These are phyloP conservation scores for Pseudevernia furfuracea DNA, from an alignment of 495 filamentous ascomycete genomes.

Conservation along the genomic window DNA sequence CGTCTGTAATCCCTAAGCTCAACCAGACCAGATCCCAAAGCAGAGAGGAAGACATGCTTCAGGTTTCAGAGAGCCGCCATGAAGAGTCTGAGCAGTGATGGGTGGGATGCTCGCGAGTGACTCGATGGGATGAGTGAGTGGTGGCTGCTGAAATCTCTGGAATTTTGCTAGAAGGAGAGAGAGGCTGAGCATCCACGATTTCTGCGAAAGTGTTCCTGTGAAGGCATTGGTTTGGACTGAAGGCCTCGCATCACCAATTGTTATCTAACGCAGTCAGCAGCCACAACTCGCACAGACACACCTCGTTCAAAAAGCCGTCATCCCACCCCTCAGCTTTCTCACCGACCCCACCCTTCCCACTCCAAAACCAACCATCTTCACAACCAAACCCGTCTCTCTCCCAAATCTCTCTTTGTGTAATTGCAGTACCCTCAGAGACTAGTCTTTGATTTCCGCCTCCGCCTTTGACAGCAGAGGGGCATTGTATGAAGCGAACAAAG, in stretches of 20 bases:
- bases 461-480: constrained; percentile 46
- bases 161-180: constrained; percentile 17
- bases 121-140: constrained; percentile 8
- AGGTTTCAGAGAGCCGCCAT: constrained; percentile 1
- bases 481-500: constrained; percentile 61
- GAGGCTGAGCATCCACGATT: constrained; percentile 4
- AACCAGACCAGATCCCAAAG: constrained; percentile 5
- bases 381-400: constrained; percentile 4
- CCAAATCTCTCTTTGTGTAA: constrained; percentile 54
- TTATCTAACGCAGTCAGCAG: not conserved
- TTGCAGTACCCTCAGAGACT: constrained; percentile 73
- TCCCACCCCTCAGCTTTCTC: constrained; percentile 18
- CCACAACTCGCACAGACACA: constrained; percentile 3
- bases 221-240: constrained; percentile 8
- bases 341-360: constrained; percentile 16
- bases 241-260: not conserved
- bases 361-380: not conserved
- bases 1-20: constrained; percentile 23
- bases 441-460: constrained; percentile 82
- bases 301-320: constrained; percentile 20
- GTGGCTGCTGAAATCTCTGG: constrained; percentile 20
- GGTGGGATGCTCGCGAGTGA: constrained; percentile 8
- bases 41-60: constrained; percentile 10
- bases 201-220: constrained; percentile 5
- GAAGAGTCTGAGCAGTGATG: constrained; percentile 17